Evolutionary conservation across 306 rosid species (phyloP).

Genomic region (Rosa multiflora): DNA sequence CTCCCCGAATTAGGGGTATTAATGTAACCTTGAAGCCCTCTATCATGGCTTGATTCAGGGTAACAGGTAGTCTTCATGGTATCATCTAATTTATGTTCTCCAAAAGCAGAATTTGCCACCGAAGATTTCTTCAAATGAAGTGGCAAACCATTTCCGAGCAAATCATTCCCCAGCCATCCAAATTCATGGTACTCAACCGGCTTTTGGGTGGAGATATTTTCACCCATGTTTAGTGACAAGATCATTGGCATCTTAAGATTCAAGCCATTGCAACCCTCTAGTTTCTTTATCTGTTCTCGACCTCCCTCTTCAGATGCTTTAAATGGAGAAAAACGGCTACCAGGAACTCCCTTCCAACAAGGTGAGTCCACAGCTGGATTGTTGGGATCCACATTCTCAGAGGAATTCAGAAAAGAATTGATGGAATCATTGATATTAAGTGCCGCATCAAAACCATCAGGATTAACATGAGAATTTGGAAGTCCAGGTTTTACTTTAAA

Average conservation of each 20-base stretch:
- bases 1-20: conserved; percentile 31
- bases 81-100: conserved; percentile 39
- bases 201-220: conserved; percentile 34
- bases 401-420: conserved; percentile 47
- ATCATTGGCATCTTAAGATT: conserved; percentile 38
- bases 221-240: conserved; percentile 29
- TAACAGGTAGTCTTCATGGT: conserved; percentile 27
- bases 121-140: conserved; percentile 38
- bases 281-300: conserved; percentile 35
- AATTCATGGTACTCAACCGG: conserved; percentile 28
- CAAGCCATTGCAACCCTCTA: conserved; percentile 32
- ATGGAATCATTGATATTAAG: conserved; percentile 37
- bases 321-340: conserved; percentile 43
- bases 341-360: conserved; percentile 91
- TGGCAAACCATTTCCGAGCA: conserved; percentile 38
- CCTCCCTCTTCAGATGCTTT: conserved; percentile 34
- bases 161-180: conserved; percentile 39
- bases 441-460: conserved; percentile 42
- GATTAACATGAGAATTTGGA: conserved; percentile 35
- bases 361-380: conserved; percentile 89
- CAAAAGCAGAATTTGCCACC: conserved; percentile 31
- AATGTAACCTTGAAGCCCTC: conserved; percentile 33
- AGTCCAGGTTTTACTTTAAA: conserved; percentile 40
- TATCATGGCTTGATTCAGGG: conserved; percentile 33
- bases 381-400: conserved; percentile 58